Evolutionary conservation across 257 asterid genomes (phyloP).

Genomic region (Jacaranda copaia): DNA sequence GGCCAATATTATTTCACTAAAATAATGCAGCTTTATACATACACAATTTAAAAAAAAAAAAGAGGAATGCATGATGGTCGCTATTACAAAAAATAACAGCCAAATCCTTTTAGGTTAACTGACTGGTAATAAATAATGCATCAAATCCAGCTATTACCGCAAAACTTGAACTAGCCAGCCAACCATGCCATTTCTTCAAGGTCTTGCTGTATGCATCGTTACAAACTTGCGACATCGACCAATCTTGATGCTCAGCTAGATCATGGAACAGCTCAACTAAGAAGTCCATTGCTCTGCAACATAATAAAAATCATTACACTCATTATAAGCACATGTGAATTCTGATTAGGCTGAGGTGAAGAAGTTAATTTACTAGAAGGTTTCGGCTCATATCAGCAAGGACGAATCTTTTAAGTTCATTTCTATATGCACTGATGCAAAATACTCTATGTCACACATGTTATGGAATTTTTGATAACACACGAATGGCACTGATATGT

Average conservation of each 20-base stretch:
- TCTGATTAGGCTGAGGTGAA: no score
- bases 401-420: no score
- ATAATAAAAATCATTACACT: background rate
- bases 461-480: background rate
- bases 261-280: slow-evolving; percentile 75
- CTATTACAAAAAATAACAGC: no score
- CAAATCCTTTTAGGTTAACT: no score
- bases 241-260: slow-evolving; percentile 66
- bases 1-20: background rate
- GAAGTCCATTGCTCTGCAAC: slow-evolving; percentile 87
- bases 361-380: no score
- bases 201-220: slow-evolving; percentile 80
- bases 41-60: no score
- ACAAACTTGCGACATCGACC: slow-evolving; percentile 78
- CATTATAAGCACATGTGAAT: no score
- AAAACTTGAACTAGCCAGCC: slow-evolving; percentile 87
- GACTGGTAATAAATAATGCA: background rate
- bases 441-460: background rate
- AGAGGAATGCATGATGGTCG: no score
- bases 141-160: slow-evolving; percentile 44
- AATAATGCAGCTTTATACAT: background rate
- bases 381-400: no score
- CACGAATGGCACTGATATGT: background rate
- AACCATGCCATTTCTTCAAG: slow-evolving; percentile 89
- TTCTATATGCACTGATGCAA: background rate